A percentile compares a stretch with the other conserved stretches of the same genome.
These are phyloP conservation scores for Aureobasidium mangrovei DNA, from an alignment of 2,329 filamentous ascomycete species.

Conservation along the genomic window DNA sequence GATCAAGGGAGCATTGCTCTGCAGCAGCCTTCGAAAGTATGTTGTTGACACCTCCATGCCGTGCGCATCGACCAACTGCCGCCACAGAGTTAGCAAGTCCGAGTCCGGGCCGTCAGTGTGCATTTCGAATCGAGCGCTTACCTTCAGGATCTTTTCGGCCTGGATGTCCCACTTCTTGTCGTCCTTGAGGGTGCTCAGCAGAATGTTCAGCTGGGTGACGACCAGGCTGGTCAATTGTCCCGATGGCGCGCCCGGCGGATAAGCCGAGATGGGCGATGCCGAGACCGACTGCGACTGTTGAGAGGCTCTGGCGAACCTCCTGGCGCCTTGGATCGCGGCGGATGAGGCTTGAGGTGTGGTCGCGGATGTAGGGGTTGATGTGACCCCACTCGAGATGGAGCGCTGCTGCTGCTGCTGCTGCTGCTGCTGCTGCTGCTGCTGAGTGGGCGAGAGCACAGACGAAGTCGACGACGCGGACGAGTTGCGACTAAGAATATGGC, in stretches of 20 bases:
- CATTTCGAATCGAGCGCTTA: constrained; percentile 35
- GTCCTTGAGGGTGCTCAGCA: constrained; percentile 90
- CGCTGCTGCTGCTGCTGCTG: constrained; percentile 41
- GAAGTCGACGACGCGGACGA: constrained; percentile 47
- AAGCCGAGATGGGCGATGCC: constrained; percentile 41
- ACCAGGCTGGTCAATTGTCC: constrained; percentile 75
- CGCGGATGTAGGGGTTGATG: constrained; percentile 48
- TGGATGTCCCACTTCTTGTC: constrained; percentile 95
- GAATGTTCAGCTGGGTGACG: constrained; percentile 87
- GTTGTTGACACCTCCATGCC: constrained; percentile 98
- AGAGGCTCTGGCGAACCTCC: constrained; percentile 47
- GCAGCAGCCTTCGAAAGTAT: constrained; percentile 88
- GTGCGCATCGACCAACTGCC: constrained; percentile 90
- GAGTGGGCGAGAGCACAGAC: constrained; percentile 46
- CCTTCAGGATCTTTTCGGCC: constrained; percentile 85
- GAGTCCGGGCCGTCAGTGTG: neutral
- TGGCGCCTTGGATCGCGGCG: constrained; percentile 42
- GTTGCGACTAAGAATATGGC: constrained; percentile 44
- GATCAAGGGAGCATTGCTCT: constrained; percentile 83
- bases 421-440: constrained; percentile 48
- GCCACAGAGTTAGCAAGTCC: neutral
- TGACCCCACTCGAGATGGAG: constrained; percentile 45
- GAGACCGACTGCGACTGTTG: constrained; percentile 53
- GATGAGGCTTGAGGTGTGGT: constrained; percentile 40
- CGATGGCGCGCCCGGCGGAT: constrained; percentile 33